Percentiles rank a stretch among this genome's conserved stretches.
Evolutionary conservation across 108 stramenopile genomes (phyloP).

Genomic region (Schizochytrium sp.): DNA sequence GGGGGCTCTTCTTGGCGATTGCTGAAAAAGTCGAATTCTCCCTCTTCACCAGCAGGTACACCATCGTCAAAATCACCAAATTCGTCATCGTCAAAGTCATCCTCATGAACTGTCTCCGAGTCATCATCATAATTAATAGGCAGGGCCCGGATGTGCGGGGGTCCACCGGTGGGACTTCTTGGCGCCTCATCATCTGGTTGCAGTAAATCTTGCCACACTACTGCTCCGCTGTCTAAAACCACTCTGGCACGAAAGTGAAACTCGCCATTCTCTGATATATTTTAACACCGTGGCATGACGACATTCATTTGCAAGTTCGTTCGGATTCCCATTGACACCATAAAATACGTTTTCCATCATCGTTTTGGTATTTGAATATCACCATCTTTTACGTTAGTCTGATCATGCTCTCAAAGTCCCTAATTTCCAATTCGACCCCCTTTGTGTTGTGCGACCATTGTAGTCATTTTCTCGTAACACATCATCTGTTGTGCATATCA

Average conservation of each 20-base stretch:
- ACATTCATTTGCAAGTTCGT: too few relatives aligned
- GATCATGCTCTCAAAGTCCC: too few relatives aligned
- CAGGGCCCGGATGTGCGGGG: conserved; percentile 36
- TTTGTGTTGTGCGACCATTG: too few relatives aligned
- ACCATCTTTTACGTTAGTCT: too few relatives aligned
- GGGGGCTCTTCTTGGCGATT: neutral
- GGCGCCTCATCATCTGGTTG: neutral
- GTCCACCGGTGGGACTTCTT: neutral
- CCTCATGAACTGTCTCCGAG: neutral
- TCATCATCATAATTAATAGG: neutral
- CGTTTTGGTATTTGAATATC: too few relatives aligned
- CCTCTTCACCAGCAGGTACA: neutral
- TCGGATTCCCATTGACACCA: too few relatives aligned
- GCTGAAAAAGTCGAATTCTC: neutral
- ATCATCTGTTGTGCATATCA: too few relatives aligned
- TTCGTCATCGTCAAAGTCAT: neutral
- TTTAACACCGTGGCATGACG: too few relatives aligned
- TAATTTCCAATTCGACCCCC: too few relatives aligned
- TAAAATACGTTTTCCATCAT: too few relatives aligned
- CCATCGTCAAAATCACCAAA: neutral
- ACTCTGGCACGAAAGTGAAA: conserved; percentile 56
- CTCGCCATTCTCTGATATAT: neutral
- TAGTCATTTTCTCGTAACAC: too few relatives aligned
- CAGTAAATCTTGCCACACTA: conserved; percentile 39
- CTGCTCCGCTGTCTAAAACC: neutral